Evolutionary conservation across 2,329 filamentous ascomycete species (phyloP).

Genomic region (Juglanconis sp.): DNA sequence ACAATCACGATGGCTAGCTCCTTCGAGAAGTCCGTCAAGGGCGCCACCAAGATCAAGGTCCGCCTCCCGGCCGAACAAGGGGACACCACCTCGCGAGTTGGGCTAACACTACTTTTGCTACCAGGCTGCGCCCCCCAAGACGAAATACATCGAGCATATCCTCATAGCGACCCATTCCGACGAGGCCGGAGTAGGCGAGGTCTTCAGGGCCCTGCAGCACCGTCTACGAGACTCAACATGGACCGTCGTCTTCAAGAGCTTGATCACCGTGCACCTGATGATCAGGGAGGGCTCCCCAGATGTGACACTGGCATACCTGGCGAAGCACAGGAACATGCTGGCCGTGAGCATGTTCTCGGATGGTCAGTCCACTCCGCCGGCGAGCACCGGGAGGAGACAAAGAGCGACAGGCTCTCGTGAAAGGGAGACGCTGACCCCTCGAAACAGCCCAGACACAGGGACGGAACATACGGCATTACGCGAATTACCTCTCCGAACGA

Average conservation of each 20-base stretch:
- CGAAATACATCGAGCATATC: constrained; percentile 99
- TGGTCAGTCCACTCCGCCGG: constrained; percentile 53
- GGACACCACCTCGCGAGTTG: constrained; percentile 7
- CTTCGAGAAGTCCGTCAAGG: constrained; percentile 99
- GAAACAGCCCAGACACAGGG: constrained; percentile 83
- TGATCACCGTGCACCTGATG: constrained; percentile 96
- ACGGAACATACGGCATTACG: constrained; percentile 88
- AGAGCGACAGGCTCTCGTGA: not conserved
- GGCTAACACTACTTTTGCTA: constrained; percentile 18
- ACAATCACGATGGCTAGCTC: constrained; percentile 68
- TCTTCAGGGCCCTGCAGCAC: constrained; percentile 87
- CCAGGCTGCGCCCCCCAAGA: constrained; percentile 91
- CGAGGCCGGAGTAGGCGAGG: constrained; percentile 90
- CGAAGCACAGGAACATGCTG: constrained; percentile 77
- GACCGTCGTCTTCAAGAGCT: constrained; percentile 98
- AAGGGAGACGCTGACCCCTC: constrained; percentile 21
- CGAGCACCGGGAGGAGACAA: not conserved
- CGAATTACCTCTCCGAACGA: constrained; percentile 79
- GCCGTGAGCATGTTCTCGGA: constrained; percentile 90
- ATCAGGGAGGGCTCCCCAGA: constrained; percentile 91
- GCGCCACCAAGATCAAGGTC: constrained; percentile 96
- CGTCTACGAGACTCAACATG: constrained; percentile 93
- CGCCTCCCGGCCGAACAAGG: constrained; percentile 21
- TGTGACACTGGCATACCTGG: constrained; percentile 79
- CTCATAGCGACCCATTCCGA: constrained; percentile 91